Base-by-base conservation (phyloP, 2,329 filamentous ascomycete species). In the Aschersonia sp. region DNA sequence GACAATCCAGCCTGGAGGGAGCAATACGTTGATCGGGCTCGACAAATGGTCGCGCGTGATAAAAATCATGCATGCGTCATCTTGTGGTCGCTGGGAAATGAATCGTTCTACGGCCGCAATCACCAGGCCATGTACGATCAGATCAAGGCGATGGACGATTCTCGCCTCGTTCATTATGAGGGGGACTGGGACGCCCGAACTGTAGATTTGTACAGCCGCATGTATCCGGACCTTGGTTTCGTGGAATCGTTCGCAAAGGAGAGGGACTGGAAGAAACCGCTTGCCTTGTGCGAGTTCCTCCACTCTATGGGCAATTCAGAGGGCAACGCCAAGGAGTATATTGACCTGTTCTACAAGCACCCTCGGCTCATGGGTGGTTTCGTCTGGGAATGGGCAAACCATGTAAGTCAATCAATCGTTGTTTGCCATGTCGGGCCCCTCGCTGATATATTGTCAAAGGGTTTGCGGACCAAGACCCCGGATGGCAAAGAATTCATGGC, bases 301-400 rank as follows among this genome's bases (percentile, higher is more conserved):
- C 73, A 77, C 52, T 81, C 83, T 0, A 86, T 87, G 82, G 83
- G 83, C 0, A 86, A 85, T 49, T 82, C 81, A 0, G 82, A 80
- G 0, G 82, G 83, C 1, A 75, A 73, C 1, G 66, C 85, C 45
- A 72, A 78, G 50, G 81, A 85, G 50, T 86, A 87, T 51, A 65
- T 83, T 10, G 73, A 82, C 6, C 70, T 73, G 0, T 87, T 84
- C 59, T 75, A 79, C 55, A 69, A 71, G 42, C 70, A 67, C 32
- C 58, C 59, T 0, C 52, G 59, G 0, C 55, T 67, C 0, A 81
- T 84, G 62, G 81, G 82, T 5, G 82, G 81, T 0, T 78, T 76
- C 37, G 71, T 81, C 3, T 81, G 77, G 77, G 77, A 81, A 54
- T 81, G 77, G 77, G 72, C 70, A 0, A 81, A 79, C 49, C 76